Evolutionary conservation across 1,139 yeast species (phyloP).

Genomic region (Nakaseomyces kungkrabaensis): DNA sequence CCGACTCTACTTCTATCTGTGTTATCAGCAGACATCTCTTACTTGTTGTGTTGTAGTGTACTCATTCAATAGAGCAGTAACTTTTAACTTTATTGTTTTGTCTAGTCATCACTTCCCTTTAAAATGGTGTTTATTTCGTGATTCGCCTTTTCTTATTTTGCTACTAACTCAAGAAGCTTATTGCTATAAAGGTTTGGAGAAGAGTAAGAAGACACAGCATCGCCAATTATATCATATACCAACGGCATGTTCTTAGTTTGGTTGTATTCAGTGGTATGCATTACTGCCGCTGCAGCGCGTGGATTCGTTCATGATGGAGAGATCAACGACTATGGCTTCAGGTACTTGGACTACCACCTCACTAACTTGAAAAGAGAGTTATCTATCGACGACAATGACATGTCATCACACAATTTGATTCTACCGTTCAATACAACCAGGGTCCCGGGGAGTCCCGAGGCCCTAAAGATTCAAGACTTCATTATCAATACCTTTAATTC

Average conservation of each 20-base stretch:
- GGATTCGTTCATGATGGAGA: background rate
- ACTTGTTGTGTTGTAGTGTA: no score
- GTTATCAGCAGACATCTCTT: background rate
- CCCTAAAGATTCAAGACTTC: constrained; percentile 33
- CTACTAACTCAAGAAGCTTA: no score
- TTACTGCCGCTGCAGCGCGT: background rate
- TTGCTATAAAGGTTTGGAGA: no score
- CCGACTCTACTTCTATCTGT: background rate
- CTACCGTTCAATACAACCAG: constrained; percentile 33
- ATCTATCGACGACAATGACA: constrained; percentile 9
- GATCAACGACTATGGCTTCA: background rate
- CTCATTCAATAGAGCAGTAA: no score
- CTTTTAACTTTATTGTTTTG: no score
- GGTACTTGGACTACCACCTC: constrained; percentile 9
- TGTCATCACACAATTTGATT: constrained; percentile 10
- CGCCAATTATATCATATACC: no score
- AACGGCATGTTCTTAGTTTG: background rate
- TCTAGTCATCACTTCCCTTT: no score
- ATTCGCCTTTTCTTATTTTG: no score
- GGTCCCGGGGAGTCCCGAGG: constrained; percentile 38
- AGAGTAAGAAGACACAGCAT: no score
- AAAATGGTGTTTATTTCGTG: no score
- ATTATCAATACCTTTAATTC: constrained; percentile 26
- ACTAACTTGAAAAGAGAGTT: constrained; percentile 7
- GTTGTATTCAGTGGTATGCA: background rate